Evolutionary conservation across 116 monocot genomes (phyloP), one percentile per base, ranked within the genome.

Genomic region (Trichopus zeylanicus): DNA sequence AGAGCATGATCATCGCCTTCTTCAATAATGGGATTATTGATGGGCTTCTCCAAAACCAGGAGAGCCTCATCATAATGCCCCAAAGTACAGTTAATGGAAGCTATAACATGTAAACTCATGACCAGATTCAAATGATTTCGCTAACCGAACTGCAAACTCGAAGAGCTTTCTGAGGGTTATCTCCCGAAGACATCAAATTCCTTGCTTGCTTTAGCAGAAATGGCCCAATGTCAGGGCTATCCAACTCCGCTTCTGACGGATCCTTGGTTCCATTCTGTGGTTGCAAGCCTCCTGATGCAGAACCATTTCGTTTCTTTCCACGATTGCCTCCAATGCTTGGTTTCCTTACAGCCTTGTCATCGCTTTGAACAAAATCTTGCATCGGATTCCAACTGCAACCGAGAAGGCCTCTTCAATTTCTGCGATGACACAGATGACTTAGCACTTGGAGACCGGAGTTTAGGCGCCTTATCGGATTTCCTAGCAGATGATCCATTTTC

Each of bases 371-470:
- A 4, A 59, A 68, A 24, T 32, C 58, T 53, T 6, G 42, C 48
- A 46, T 71, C 63, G 5, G 68, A 71, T 13, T 75, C 75, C 31
- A 68, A 16, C 29, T 68, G 71, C n/a, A 57, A 60, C 22, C 32
- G 30, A 22, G 56, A 59, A 59, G 70, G 49, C 59, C 42, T 68
- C 51, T 67, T 83, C 11, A 55, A 74, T 42, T 76, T 76, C 52
- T 78, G 79, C 0, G 82, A 79, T 6, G 87, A 82, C 25, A 48
- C 39, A 0, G 65, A 67, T 12, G 65, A 68, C 21, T 49, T 9
- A 49, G 33, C 67, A 3, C 46, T 55, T n/a, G 73, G 67, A 31
- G 77, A 70, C 15, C 68, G 61, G 7, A 12, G 26, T 59, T 55
- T 67, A 9, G 15, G 55, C 11, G 33, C 33, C 26, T 62, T 39